Evolutionary conservation across 129 eudicot genomes (phyloP), one percentile per base, ranked within the genome.

Genomic region (Chrysanthemum makinoi): DNA sequence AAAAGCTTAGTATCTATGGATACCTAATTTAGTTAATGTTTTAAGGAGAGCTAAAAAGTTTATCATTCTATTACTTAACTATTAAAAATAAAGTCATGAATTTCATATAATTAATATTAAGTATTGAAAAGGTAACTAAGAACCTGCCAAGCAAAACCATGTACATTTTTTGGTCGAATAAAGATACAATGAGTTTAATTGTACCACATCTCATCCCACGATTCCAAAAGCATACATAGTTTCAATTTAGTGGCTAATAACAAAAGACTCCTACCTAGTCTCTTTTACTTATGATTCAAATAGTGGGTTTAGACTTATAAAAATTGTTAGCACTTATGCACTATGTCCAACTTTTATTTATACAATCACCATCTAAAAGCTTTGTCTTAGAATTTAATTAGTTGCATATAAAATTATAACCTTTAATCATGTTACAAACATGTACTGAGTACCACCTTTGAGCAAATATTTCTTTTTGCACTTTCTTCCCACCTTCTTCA

Each of bases 401-500:
- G 7, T 11, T 47, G 56, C 73, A 66, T 6, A 54, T 65, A 55
- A 16, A n/a, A n/a, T n/a, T n/a, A n/a, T n/a, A n/a, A 39, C 51
- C 74, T 20, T 54, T 58, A 47, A 75, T 75, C 80, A 26, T 68
- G 54, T 30, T 67, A 54, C 68, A 62, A 71, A 46, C 28, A 39
- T 39, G 44, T n/a, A n/a, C n/a, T n/a, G n/a, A n/a, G 0, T 6
- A 39, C 39, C 39, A 57, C 72, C 17, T 56, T 51, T 52, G 15
- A 62, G 62, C 10, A 67, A 71, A 43, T 71, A 55, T 44, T 46
- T 20, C 5, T 44, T 55, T 67, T 54, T 64, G 72, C 77, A 71
- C 77, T 63, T 77, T 77, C 81, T 71, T 71, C 67, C 62, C 72
- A 70, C 72, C 68, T 56, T 75, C 51, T 55, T 15, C 52, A 70